phyloP scores from a whole-genome alignment of 2,329 filamentous ascomycete genomes.

The Nakataea oryzae region DNA sequence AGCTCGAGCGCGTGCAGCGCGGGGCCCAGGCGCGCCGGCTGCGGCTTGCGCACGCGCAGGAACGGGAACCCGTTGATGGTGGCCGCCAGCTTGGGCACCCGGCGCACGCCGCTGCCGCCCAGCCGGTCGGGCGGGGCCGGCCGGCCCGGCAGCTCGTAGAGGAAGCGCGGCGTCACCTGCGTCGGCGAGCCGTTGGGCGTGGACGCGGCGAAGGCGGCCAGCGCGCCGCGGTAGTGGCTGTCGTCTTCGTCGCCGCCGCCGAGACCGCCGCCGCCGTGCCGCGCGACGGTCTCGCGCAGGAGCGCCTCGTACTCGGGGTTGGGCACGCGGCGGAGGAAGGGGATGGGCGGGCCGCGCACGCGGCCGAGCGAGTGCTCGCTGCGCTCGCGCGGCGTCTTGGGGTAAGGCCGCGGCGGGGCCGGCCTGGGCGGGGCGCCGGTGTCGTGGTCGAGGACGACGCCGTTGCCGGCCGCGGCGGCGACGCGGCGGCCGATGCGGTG shows the following conservation, averaged over 20 bases:
- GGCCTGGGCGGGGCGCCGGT: conserved; percentile 9
- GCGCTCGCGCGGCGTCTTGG: conserved; percentile 11
- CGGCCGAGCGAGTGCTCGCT: background rate
- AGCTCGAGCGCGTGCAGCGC: conserved; percentile 42
- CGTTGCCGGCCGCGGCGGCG: conserved; percentile 11
- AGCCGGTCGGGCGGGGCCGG: conserved; percentile 39
- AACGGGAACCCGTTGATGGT: conserved; percentile 50
- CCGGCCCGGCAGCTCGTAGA: conserved; percentile 34
- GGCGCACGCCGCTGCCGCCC: conserved; percentile 32
- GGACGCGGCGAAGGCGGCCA: conserved; percentile 11
- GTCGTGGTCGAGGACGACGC: conserved; percentile 9
- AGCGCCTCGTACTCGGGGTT: background rate
- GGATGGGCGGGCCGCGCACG: background rate
- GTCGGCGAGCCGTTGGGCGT: conserved; percentile 10
- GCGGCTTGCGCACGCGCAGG: conserved; percentile 55
- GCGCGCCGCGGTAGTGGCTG: background rate
- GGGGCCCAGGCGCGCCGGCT: conserved; percentile 46
- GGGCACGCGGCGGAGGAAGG: conserved; percentile 20
- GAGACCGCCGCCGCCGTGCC: too few species aligned
- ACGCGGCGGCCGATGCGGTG: conserved; percentile 14
- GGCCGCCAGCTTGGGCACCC: conserved; percentile 45
- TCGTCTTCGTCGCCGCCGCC: background rate
- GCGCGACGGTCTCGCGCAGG: background rate
- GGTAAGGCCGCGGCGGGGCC: conserved; percentile 8
- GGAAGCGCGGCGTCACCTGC: conserved; percentile 20